A percentile compares a stretch with the other conserved stretches of the same genome.
Conservation (phyloP, 257 asterid species). For the Solanum chaucha region DNA sequence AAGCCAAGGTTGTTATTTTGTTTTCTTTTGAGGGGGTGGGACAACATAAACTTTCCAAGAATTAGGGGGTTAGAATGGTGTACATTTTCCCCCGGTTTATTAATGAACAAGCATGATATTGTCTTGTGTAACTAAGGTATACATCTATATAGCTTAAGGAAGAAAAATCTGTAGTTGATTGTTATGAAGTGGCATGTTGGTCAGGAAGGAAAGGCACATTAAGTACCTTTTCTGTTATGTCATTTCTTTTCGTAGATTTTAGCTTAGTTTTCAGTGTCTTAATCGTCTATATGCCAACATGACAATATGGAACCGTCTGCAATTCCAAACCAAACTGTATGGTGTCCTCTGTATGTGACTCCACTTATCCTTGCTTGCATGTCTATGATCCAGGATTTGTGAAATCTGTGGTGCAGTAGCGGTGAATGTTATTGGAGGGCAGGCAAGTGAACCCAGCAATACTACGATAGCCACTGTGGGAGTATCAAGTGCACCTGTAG, state of each 20-base stretch:
- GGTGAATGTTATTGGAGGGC: conserved; percentile 26
- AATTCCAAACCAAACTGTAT: neutral
- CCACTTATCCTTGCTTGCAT: neutral
- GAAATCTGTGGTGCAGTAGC: conserved; percentile 44
- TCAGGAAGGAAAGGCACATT: neutral
- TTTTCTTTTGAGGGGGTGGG: neutral
- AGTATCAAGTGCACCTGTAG: conserved; percentile 11
- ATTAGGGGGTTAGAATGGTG: neutral
- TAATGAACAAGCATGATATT: neutral
- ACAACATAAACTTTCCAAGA: neutral
- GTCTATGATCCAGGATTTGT: conserved; percentile 25
- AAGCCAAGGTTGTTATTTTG: neutral
- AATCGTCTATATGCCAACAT: neutral
- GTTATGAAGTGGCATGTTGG: neutral
- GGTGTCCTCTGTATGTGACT: neutral
- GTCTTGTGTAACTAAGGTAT: neutral
- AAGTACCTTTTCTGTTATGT: neutral
- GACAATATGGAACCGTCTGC: neutral
- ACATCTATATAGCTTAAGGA: neutral
- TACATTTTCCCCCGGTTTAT: neutral
- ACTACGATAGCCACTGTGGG: neutral
- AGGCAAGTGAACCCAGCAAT: conserved; percentile 11
- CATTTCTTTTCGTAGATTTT: neutral
- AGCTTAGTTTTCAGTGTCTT: neutral
- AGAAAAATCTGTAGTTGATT: neutral